Percentiles rank a stretch among this genome's conserved stretches.
phyloP scores from a whole-genome alignment of 1,139 yeast species.

The Diutina ranongensis region DNA sequence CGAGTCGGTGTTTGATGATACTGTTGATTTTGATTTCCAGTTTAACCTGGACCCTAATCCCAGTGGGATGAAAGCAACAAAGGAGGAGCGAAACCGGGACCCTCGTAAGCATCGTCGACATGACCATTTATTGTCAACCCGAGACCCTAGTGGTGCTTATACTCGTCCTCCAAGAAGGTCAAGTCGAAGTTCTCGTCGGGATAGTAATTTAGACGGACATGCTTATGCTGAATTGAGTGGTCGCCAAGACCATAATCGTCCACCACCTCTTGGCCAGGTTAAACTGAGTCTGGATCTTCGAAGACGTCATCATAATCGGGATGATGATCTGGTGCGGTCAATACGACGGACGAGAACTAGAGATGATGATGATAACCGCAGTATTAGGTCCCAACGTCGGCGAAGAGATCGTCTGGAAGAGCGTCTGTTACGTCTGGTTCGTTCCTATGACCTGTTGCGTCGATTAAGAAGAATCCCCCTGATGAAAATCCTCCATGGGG shows the following conservation, averaged over 20 bases:
- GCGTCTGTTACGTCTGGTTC: conserved; percentile 6
- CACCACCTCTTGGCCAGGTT: not conserved
- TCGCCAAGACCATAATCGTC: too few species aligned
- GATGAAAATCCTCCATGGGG: not conserved
- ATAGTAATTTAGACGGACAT: not conserved
- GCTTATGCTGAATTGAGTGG: too few species aligned
- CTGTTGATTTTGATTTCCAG: not conserved
- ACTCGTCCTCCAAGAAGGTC: not conserved
- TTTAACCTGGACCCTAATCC: not conserved
- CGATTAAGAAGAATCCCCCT: not conserved
- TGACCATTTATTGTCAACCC: too few species aligned
- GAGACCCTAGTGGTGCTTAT: too few species aligned
- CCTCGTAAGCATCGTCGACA: too few species aligned
- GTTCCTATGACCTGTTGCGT: not conserved
- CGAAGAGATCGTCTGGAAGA: conserved; percentile 6
- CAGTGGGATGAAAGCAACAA: too few species aligned
- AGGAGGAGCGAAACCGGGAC: too few species aligned
- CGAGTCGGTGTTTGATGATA: not conserved
- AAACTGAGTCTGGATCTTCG: too few species aligned
- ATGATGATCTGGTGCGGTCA: not conserved
- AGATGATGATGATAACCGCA: not conserved
- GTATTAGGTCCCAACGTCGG: not conserved
- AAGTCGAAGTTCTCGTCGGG: not conserved
- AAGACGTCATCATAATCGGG: too few species aligned
- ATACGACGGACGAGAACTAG: not conserved